Base-by-base conservation (phyloP, 2,329 filamentous ascomycete species). In the Penicillium corylophilum region DNA sequence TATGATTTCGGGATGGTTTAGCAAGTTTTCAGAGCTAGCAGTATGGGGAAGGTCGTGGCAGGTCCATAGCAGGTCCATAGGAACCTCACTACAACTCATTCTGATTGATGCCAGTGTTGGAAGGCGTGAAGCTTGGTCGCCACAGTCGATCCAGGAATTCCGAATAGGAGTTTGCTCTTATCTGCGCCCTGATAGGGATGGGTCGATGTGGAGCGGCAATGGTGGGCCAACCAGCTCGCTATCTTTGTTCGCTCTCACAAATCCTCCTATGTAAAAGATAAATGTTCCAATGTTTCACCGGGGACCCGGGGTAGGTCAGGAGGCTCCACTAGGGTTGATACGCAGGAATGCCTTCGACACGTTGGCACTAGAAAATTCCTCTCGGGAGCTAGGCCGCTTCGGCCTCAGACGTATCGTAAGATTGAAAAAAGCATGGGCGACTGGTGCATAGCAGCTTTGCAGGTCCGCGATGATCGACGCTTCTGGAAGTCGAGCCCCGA, bases 211-310 rank as follows among this genome's bases (percentile, higher is more conserved):
- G 60, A 59, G 45, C 43, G 16, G 55, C 23, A 16, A 22, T 26
- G 39, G 39, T 54, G 57, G 55, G 45, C 44, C 56, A 24, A 26
- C 29, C 22, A 36, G 28, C 36, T 38, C n/a, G 33, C 54, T 60
- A 60, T 60, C 56, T 57, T 39, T 33, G 15, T 35, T 24, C 35
- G 38, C 44, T 36, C 28, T 50, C 44, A 58, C 51, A 61, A 62
- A 59, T 62, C 47, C 16, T 22, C 47, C 49, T 61, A 56, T 57
- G 60, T 62, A 53, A 61, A 41, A 46, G 46, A 52, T 59, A 53
- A n/a, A n/a, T n/a, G n/a, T n/a, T n/a, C n/a, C n/a, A n/a, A 45
- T 49, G 43, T 20, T 26, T 41, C 23, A 41, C 39, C 39, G 39
- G 39, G 5, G 8, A 29, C 41, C 40, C 22, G 40, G 40, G 41